A percentile compares a stretch with the other conserved stretches of the same genome.
phyloP scores from a whole-genome alignment of 768 basidiomycete genomes.

The Tricholoma sp. region DNA sequence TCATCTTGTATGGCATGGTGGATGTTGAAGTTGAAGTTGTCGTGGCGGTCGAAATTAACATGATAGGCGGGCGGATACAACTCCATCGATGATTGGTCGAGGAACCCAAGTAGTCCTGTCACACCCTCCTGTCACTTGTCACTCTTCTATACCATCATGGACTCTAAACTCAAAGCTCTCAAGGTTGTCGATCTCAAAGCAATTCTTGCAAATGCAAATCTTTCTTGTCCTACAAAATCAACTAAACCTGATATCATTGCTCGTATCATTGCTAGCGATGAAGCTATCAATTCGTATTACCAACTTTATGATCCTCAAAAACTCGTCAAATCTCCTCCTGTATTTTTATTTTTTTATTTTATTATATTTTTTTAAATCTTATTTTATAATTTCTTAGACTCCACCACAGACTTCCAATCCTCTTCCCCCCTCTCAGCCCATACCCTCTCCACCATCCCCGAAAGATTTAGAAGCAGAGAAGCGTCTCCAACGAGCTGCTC shows the following conservation, averaged over 20 bases:
- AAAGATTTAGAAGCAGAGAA: constrained; percentile 51
- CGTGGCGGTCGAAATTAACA: constrained; percentile 28
- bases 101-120: constrained; percentile 1
- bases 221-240: constrained; percentile 47
- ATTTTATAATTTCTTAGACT: no score
- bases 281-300: constrained; percentile 48
- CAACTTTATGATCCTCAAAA: constrained; percentile 18
- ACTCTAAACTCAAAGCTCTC: constrained; percentile 48
- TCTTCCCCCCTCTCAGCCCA: neutral
- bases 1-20: constrained; percentile 22
- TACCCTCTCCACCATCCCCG: neutral
- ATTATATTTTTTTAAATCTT: no score
- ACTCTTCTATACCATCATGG: constrained; percentile 25
- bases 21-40: constrained; percentile 5
- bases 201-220: constrained; percentile 49
- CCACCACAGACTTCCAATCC: no score
- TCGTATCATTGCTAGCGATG: constrained; percentile 48
- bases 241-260: constrained; percentile 67
- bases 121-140: constrained; percentile 12
- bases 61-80: constrained; percentile 58
- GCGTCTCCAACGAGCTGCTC: constrained; percentile 56
- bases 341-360: constrained; percentile 13
- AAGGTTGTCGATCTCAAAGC: constrained; percentile 69
- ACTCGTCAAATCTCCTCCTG: neutral
- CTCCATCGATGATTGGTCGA: constrained; percentile 41